Base-by-base conservation (phyloP, 495 filamentous ascomycete species). In the Aspergillus ellipticus region DNA sequence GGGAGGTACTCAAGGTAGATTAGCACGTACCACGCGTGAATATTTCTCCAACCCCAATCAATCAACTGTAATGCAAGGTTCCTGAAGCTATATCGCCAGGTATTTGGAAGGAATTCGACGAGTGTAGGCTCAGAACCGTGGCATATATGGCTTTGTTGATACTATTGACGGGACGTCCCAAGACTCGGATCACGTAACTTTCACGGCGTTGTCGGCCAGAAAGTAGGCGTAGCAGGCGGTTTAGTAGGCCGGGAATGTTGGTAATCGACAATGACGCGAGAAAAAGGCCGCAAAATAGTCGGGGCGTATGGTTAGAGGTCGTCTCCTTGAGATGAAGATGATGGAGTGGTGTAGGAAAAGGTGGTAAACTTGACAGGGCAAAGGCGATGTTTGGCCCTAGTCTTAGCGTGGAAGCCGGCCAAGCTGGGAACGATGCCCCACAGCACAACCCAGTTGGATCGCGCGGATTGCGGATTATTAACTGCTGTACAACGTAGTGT, bases 381-480 rank as follows among this genome's bases (percentile, higher is more conserved):
- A 47, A 71, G 71, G 66, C 60, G 69, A 73, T 76, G 72, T 76
- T 76, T 76, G 75, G 75, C 73, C 73, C 72, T 73, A 76, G 56
- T 69, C 63, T 69, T 78, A 78, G 75, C 75, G 75, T 70, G 72
- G 66, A 75, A 74, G 68, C 62, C 60, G 66, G 64, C 63, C 63
- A 64, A 63, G 60, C 63, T 68, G 66, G 61, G 56, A 65, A 58
- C 64, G 66, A 62, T 62, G 71, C 73, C 72, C 73, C 75, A 76
- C 74, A 67, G 61, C 68, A 66, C 51, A 65, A 61, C 56, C 66
- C 56, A 56, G 49, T 59, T 50, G 54, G 66, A 68, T 63, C 72
- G 71, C 70, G 72, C 64, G 66, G 56, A 57, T 59, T 62, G 56
- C 56, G 53, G 47, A 53, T 57, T 58, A 54, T 51, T 49, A 61